Conservation (phyloP, 2,329 filamentous ascomycete genomes). For the Alternaria angustiovoidea region DNA sequence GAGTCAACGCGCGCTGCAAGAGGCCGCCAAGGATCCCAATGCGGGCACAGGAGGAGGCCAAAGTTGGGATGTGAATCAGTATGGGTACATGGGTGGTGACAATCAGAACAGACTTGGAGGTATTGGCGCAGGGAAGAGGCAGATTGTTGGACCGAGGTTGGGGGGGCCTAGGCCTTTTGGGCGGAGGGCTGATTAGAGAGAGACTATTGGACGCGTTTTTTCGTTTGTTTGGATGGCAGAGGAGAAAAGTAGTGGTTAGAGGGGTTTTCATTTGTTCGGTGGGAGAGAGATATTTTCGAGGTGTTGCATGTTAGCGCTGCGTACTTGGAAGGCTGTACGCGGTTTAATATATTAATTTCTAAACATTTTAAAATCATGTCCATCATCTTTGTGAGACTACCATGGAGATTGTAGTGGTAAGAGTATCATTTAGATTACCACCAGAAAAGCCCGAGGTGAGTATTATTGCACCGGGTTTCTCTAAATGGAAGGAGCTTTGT, state of each 20-base stretch:
- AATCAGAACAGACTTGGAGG: constrained; percentile 71
- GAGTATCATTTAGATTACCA: no score
- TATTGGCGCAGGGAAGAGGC: constrained; percentile 69
- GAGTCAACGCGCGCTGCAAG: constrained; percentile 70
- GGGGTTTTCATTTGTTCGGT: background rate
- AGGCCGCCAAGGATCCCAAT: constrained; percentile 61
- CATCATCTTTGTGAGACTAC: no score
- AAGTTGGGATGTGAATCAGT: constrained; percentile 79
- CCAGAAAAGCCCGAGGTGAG: no score
- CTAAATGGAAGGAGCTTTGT: no score
- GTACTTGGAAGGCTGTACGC: background rate
- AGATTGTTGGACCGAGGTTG: constrained; percentile 76
- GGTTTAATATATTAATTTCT: background rate
- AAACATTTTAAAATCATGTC: background rate
- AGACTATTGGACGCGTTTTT: background rate
- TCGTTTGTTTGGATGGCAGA: background rate
- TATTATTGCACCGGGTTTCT: no score
- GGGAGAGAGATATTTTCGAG: background rate
- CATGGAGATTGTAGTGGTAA: no score
- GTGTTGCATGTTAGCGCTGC: background rate
- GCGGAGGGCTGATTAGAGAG: background rate
- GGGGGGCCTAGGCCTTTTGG: constrained; percentile 74
- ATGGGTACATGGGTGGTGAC: constrained; percentile 79
- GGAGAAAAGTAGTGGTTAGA: background rate
- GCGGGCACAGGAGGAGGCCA: constrained; percentile 74